Evolutionary conservation across 352 stramenopile species (phyloP).

Genomic region (Phytophthora sp.): DNA sequence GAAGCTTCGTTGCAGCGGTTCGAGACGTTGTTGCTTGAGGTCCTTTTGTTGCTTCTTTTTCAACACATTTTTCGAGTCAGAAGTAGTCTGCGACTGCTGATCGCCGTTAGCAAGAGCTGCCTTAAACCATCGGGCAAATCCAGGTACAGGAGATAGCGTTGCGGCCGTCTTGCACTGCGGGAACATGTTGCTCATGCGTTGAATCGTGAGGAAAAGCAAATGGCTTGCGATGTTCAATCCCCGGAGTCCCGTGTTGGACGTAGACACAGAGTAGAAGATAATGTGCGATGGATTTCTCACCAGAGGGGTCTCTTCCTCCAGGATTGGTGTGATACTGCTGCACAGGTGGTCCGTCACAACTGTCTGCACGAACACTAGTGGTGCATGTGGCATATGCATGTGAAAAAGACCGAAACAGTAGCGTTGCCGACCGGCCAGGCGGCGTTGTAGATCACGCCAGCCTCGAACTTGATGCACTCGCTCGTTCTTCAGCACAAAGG

Average conservation of each 20-base stretch:
- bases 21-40: slow-evolving; percentile 20
- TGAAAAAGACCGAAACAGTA: slow-evolving; percentile 89
- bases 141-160: slow-evolving; percentile 81
- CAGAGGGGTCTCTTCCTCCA: slow-evolving; percentile 56
- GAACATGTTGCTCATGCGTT: slow-evolving; percentile 72
- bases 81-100: slow-evolving; percentile 24
- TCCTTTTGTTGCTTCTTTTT: slow-evolving; percentile 22
- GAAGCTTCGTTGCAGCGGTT: slow-evolving; percentile 44
- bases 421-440: slow-evolving; percentile 66
- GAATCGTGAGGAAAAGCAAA: slow-evolving; percentile 84
- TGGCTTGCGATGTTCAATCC: slow-evolving; percentile 86
- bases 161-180: slow-evolving; percentile 68
- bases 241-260: slow-evolving; percentile 76
- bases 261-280: slow-evolving; percentile 90
- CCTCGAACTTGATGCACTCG: slow-evolving; percentile 74
- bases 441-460: slow-evolving; percentile 70
- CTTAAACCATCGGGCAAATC: slow-evolving; percentile 77
- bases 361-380: slow-evolving; percentile 82
- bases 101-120: slow-evolving; percentile 40
- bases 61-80: slow-evolving; percentile 26
- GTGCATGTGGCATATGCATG: slow-evolving; percentile 70
- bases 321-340: slow-evolving; percentile 63
- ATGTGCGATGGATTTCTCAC: slow-evolving; percentile 67
- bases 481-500: slow-evolving; percentile 80
- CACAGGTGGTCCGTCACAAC: slow-evolving; percentile 76